A percentile compares a stretch with the other conserved stretches of the same genome.
Evolutionary conservation across 2,329 filamentous ascomycete species (phyloP).

Genomic region (Aspergillus terreus): DNA sequence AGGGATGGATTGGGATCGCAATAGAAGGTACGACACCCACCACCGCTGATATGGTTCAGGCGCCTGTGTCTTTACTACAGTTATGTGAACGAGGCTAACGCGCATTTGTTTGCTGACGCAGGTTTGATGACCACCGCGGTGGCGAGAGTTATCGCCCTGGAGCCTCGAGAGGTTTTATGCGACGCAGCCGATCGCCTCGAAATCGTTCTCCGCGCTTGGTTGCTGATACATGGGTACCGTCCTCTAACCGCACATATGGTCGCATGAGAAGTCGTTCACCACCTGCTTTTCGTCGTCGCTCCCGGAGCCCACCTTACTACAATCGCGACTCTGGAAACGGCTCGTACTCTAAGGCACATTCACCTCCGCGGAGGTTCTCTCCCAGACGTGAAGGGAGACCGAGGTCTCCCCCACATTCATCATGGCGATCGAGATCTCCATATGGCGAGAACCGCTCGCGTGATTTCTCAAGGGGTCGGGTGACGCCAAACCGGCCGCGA

Average conservation of each 20-base stretch:
- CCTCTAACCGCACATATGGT: constrained; percentile 28
- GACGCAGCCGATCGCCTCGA: constrained; percentile 34
- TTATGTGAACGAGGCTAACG: constrained; percentile 7
- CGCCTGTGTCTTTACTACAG: background rate
- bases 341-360: constrained; percentile 32
- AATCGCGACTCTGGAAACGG: constrained; percentile 31
- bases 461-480: constrained; percentile 28
- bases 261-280: constrained; percentile 44
- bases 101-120: constrained; percentile 9
- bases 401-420: constrained; percentile 33
- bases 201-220: constrained; percentile 35
- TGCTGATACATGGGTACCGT: constrained; percentile 42
- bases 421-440: constrained; percentile 40
- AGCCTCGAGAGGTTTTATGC: constrained; percentile 34
- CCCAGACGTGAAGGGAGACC: constrained; percentile 37
- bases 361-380: constrained; percentile 39
- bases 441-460: constrained; percentile 29
- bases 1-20: constrained; percentile 40
- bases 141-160: constrained; percentile 43
- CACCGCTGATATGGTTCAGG: background rate
- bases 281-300: constrained; percentile 37
- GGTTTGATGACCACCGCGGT: constrained; percentile 40
- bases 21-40: constrained; percentile 34
- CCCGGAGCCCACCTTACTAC: constrained; percentile 38
- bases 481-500: constrained; percentile 31